Percentiles rank a stretch among this genome's conserved stretches.
Evolutionary conservation across 2,329 filamentous ascomycete genomes (phyloP).

Genomic region (Neospermospora avenae): DNA sequence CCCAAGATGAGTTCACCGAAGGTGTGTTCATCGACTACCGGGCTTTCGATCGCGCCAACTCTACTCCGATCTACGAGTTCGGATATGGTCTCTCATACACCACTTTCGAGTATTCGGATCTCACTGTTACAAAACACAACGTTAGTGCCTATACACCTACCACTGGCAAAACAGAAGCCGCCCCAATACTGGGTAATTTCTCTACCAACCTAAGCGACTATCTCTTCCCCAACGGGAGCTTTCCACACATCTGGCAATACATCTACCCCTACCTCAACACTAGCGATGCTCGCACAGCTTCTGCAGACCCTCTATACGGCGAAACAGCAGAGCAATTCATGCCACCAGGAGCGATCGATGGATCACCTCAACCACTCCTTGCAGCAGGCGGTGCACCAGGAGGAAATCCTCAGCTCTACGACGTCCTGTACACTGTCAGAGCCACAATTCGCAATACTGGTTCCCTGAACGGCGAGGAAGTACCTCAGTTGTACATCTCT

Average conservation of each 20-base stretch:
- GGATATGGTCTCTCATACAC: constrained; percentile 80
- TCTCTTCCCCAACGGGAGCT: constrained; percentile 58
- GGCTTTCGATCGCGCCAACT: constrained; percentile 62
- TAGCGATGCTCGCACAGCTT: constrained; percentile 48
- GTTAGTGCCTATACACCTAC: constrained; percentile 44
- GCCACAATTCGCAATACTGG: constrained; percentile 56
- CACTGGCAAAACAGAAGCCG: constrained; percentile 57
- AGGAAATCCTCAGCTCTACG: constrained; percentile 53
- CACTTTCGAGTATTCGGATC: constrained; percentile 70
- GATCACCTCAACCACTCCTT: constrained; percentile 43
- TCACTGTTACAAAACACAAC: constrained; percentile 41
- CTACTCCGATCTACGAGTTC: constrained; percentile 74
- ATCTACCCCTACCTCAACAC: constrained; percentile 57
- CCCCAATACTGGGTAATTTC: constrained; percentile 60
- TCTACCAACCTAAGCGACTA: constrained; percentile 64
- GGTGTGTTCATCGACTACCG: constrained; percentile 82
- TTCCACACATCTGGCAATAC: constrained; percentile 46
- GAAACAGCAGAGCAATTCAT: constrained; percentile 35
- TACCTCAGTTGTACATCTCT: constrained; percentile 66
- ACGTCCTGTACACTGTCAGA: constrained; percentile 51
- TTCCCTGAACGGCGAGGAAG: constrained; percentile 49
- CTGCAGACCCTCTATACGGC: constrained; percentile 36
- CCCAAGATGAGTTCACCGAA: constrained; percentile 72
- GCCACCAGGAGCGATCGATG: constrained; percentile 43
- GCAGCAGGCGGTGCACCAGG: constrained; percentile 51